These are phyloP conservation scores for Nephelium lappaceum DNA, from an alignment of 345 rosid species.

Conservation along the genomic window DNA sequence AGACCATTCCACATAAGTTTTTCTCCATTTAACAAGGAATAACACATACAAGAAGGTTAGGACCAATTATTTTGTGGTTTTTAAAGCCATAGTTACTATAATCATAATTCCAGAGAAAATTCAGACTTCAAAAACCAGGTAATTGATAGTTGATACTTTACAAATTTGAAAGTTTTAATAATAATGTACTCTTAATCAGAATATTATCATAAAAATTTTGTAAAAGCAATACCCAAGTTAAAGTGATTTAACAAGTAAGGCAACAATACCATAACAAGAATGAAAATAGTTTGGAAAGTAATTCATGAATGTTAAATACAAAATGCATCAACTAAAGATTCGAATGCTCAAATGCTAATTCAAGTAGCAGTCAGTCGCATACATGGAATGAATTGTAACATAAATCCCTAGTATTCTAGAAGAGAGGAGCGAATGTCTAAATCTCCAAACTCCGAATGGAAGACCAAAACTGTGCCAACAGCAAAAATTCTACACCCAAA, in stretches of 20 bases:
- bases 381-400: constrained; percentile 18
- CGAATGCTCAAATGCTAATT: constrained; percentile 21
- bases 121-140: constrained; percentile 5
- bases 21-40: background rate
- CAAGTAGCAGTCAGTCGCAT: constrained; percentile 9
- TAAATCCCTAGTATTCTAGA: constrained; percentile 42
- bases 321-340: constrained; percentile 6
- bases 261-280: background rate
- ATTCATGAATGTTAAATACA: constrained; percentile 1
- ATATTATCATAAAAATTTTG: background rate
- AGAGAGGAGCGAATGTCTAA: constrained; percentile 48
- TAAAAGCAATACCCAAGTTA: background rate
- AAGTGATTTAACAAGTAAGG: background rate
- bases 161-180: background rate
- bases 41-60: background rate
- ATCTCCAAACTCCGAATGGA: constrained; percentile 37
- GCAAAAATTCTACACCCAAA: constrained; percentile 51
- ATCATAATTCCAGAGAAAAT: background rate
- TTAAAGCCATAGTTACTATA: background rate
- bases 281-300: constrained; percentile 4
- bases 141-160: background rate
- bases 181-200: background rate
- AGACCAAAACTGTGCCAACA: constrained; percentile 35
- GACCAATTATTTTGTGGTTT: background rate
- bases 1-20: too few species aligned